Evolutionary conservation across 1,284 basidiomycete species (phyloP).

Genomic region (Ustilago bromivora): DNA sequence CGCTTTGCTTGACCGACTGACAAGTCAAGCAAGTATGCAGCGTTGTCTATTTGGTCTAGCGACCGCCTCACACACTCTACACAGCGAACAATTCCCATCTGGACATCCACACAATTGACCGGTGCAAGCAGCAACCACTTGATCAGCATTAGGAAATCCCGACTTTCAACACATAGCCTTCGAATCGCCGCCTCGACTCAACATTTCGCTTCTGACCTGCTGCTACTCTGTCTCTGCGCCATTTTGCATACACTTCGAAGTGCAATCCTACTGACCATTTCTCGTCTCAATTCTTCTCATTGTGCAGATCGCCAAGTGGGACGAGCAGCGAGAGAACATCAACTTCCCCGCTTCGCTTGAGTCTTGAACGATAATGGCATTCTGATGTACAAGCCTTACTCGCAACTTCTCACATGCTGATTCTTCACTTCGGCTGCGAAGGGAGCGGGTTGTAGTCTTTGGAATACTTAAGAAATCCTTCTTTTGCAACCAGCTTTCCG

Average conservation of each 20-base stretch:
- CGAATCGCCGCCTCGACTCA: no score
- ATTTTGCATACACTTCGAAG: neutral
- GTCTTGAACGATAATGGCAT: conserved; percentile 38
- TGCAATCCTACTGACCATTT: neutral
- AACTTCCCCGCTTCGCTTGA: conserved; percentile 67
- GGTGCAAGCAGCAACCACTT: no score
- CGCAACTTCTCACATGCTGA: neutral
- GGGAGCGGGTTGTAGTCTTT: conserved; percentile 3
- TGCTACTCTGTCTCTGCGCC: neutral
- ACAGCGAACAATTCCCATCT: no score
- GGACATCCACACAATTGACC: no score
- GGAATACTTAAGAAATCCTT: conserved; percentile 13
- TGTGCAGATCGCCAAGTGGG: conserved; percentile 66
- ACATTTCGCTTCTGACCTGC: no score
- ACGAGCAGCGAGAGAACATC: conserved; percentile 68
- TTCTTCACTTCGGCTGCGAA: neutral
- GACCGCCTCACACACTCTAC: no score
- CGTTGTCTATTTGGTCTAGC: no score
- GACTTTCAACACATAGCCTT: no score
- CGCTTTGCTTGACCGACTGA: no score
- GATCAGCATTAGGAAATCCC: no score
- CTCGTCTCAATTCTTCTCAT: neutral
- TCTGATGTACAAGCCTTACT: neutral
- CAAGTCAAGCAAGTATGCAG: no score
- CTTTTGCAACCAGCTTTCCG: neutral